Conservation (phyloP, 2,329 filamentous ascomycete species). For the Macrophomina pseudophaseolina region DNA sequence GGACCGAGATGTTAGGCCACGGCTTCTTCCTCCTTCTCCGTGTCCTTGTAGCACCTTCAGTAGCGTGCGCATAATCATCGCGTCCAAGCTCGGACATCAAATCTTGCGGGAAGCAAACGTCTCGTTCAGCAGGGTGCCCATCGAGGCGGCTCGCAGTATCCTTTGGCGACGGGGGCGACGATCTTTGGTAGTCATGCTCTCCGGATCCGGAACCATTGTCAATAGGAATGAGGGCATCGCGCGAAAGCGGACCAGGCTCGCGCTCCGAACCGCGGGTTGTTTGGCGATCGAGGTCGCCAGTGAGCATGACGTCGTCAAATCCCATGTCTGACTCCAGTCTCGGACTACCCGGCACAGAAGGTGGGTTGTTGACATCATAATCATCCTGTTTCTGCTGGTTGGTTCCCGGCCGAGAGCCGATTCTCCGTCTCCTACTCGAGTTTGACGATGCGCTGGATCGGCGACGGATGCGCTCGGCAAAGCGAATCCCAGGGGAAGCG, state of each 20-base stretch:
- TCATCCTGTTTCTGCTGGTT: conserved; percentile 43
- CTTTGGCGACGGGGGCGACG: conserved; percentile 35
- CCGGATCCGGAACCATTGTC: conserved; percentile 52
- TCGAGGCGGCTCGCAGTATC: neutral
- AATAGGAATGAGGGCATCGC: conserved; percentile 58
- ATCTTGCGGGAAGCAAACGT: conserved; percentile 89
- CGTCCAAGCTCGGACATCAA: conserved; percentile 80
- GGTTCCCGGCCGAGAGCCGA: conserved; percentile 33
- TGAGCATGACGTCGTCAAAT: conserved; percentile 70
- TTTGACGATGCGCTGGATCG: conserved; percentile 40
- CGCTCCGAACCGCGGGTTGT: conserved; percentile 33
- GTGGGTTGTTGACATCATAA: conserved; percentile 70
- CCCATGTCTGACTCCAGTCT: conserved; percentile 57
- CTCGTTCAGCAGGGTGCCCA: conserved; percentile 71
- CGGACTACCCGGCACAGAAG: conserved; percentile 65
- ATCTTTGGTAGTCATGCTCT: conserved; percentile 54
- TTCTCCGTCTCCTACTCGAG: conserved; percentile 37
- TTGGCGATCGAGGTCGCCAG: conserved; percentile 61
- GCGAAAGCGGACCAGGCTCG: conserved; percentile 32
- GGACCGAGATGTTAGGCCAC: conserved; percentile 83
- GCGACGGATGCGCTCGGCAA: conserved; percentile 37
- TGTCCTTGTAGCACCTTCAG: conserved; percentile 49
- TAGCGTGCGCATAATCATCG: conserved; percentile 67
- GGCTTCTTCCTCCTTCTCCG: conserved; percentile 58
- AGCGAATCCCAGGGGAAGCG: conserved; percentile 37